Evolutionary conservation across 1,284 basidiomycete genomes (phyloP).

Genomic region (Heimioporus punctisporus): DNA sequence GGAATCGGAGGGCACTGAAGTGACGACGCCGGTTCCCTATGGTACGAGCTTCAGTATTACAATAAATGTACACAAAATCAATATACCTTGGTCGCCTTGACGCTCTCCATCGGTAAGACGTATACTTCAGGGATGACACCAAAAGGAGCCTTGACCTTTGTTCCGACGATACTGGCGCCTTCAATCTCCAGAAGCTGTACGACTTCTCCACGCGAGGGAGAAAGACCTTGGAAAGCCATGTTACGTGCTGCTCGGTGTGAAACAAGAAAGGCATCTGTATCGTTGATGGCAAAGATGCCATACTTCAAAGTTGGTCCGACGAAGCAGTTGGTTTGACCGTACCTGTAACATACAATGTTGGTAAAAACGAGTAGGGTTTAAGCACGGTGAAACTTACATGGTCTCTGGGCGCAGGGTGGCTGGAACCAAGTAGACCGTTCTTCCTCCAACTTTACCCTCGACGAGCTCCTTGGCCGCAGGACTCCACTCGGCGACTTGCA

Average conservation of each 20-base stretch:
- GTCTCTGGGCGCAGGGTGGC: constrained; percentile 98
- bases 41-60: background rate
- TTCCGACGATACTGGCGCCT: constrained; percentile 85
- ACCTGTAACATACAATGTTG: constrained; percentile 50
- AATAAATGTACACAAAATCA: background rate
- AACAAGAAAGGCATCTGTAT: constrained; percentile 89
- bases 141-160: constrained; percentile 91
- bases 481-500: constrained; percentile 90
- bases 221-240: constrained; percentile 96
- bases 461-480: constrained; percentile 61
- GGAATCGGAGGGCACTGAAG: constrained; percentile 98
- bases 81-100: constrained; percentile 86
- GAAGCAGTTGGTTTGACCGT: constrained; percentile 99
- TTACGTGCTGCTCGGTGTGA: constrained; percentile 93
- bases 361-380: constrained; percentile 3
- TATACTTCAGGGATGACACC: constrained; percentile 88
- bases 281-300: constrained; percentile 88
- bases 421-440: constrained; percentile 92
- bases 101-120: constrained; percentile 98
- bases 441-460: constrained; percentile 70
- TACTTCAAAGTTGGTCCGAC: constrained; percentile 94
- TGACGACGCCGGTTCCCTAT: constrained; percentile 97
- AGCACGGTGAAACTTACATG: constrained; percentile 58
- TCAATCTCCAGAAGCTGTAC: constrained; percentile 77
- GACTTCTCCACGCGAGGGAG: constrained; percentile 70